Conservation (phyloP, 1,284 basidiomycete species). For the Thecaphora frezii region DNA sequence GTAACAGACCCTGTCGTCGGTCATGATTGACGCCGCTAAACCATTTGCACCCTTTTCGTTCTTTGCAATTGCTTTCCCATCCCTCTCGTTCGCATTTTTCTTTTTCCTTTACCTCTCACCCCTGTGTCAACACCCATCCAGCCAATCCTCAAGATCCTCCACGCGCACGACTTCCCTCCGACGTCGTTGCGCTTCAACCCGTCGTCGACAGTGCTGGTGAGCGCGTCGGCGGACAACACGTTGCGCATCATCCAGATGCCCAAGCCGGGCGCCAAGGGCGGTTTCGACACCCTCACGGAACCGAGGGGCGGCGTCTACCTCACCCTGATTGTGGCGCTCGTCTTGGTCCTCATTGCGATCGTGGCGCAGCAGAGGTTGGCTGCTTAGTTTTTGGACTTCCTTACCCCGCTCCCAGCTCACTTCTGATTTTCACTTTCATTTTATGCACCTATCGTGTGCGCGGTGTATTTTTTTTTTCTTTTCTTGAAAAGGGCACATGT, state of each 20-base stretch:
- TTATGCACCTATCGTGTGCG: too few relatives aligned
- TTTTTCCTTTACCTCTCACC: too few relatives aligned
- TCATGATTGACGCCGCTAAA: too few relatives aligned
- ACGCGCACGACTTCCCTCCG: conserved; percentile 91
- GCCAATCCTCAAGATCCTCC: conserved; percentile 80
- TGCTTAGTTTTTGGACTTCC: too few relatives aligned
- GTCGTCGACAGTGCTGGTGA: conserved; percentile 76
- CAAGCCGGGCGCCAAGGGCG: conserved; percentile 14
- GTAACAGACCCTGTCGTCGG: too few relatives aligned
- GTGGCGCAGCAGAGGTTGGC: conserved; percentile 22
- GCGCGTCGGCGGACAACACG: conserved; percentile 87
- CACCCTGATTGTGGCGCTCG: conserved; percentile 31
- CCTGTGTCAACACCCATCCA: too few relatives aligned
- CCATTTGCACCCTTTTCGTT: not conserved
- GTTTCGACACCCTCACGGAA: conserved; percentile 27
- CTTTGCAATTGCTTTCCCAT: not conserved
- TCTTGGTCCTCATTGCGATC: conserved; percentile 21
- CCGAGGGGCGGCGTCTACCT: conserved; percentile 33
- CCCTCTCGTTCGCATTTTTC: conserved; percentile 61
- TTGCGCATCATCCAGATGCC: conserved; percentile 70
- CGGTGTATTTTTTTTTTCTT: too few relatives aligned
- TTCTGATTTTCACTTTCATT: too few relatives aligned
- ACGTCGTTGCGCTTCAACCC: conserved; percentile 88
- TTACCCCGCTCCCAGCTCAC: too few relatives aligned
- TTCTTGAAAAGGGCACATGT: too few relatives aligned